Base-by-base conservation (phyloP, 148 eudicot species). In the Nepenthes gracilis region DNA sequence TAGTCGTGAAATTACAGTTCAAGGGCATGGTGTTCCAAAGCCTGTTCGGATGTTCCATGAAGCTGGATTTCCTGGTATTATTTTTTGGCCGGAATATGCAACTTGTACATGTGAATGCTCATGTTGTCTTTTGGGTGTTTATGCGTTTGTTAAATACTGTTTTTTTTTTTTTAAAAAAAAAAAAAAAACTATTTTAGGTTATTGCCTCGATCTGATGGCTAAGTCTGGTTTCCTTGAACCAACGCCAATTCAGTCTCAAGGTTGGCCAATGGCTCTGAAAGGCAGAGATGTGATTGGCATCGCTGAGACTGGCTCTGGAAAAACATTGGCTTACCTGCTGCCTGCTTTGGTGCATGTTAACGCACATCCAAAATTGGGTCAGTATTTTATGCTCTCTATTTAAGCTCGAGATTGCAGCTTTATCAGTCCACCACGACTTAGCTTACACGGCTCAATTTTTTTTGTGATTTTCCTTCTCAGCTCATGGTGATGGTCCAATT, bases 271-370 rank as follows among this genome's bases (percentile, higher is more conserved):
- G 99, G 99, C 99, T 65, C 72, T 93, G 57, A 89, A 83, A 75
- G 99, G 99, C 65, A 80, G 99, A 76, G 99, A 93, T 71, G 67
- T 93, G 62, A 78, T 93, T 73, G 99, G 99, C 61, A 86, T 93
- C 75, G 99, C 99, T 5, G 99, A 93, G 83, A 93, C 99, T 47
- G 99, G 99, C 55, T 93, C 99, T 60, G 99, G 99, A 55, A 93
- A 93, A 77, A 93, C 99, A 33, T 65, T 93, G 83, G 80, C 99
- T 23, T 93, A 93, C 78, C 67, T 93, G 80, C 58, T 89, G 48
- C 99, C 99, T 55, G 96, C 92, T 70, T 67, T 89, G 32, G 92
- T 93, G 60, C 99, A 93, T 61, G 89, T 89, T 50, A 78, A 79
- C 69, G 97, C 97, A 37, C 99, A 93, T 74, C 97, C 97, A 57